Base-by-base conservation (phyloP, 257 asterid species). In the Cordia subcordata region DNA sequence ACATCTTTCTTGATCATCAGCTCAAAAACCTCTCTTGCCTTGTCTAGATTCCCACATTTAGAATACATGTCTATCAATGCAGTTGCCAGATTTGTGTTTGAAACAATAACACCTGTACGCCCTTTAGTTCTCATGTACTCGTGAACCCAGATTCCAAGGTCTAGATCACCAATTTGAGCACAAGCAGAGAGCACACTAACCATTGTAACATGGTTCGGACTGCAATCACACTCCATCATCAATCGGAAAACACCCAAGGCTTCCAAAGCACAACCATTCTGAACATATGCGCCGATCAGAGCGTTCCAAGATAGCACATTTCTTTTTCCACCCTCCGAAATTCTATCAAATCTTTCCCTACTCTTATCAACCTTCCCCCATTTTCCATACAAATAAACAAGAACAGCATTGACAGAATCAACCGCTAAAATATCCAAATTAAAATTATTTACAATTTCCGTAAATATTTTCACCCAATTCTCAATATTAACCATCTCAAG, bases 131-230 rank as follows among this genome's bases (percentile, higher is more conserved):
- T 75, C 79, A 86, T 68, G 72, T 80, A 79, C 11, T 78, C 77
- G 22, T 85, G 95, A 58, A 83, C 78, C 86, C 83, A 83, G 18
- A 42, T 59, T 14, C 95, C 95, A 14, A 83, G 84, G 44, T 77
- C 75, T 50, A 83, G 63, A 64, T 83, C 88, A 21, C 96, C 95
- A 11, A 83, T 62, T 57, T 83, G 86, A 40, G 95, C 83, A 66
- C 96, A 85, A 64, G 90, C 94, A 13, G 94, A 81, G 62, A 88
- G 90, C 50, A 80, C 82, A 13, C 67, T 76, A 11, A 88, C 96
- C 88, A 88, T 83, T 1, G 95, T 83, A 22, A 88, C 88, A 40
- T 85, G 96, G 71, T 88, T 88, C 23, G 95, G 94, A 8, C 51
- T 52, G 62, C 90, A 76, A 55, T 49, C 65, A 39, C 73, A 19